Evolutionary conservation across 1,284 basidiomycete genomes (phyloP), one percentile per base, ranked within the genome.

Genomic region (Ganoderma meredithae): DNA sequence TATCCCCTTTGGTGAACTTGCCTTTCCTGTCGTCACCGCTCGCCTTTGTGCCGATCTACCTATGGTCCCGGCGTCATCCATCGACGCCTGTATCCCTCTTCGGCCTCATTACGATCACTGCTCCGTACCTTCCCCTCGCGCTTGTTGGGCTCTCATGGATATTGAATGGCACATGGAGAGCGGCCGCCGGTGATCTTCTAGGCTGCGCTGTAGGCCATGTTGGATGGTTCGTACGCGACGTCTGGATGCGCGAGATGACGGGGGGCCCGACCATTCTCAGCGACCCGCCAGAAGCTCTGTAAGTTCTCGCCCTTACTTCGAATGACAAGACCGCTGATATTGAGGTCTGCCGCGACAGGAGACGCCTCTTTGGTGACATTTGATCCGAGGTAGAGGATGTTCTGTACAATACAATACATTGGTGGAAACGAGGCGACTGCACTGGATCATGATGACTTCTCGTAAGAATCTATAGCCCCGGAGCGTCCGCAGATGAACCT

Each of bases 11-110:
- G 7, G 90, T 96, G 73, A 96, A 95, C 69, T 88, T 96, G 27
- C 96, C 96, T 0, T 97, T 98, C 81, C 90, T 96, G 65, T 95
- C 95, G 1, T 93, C 94, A 0, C 90, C 94, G 0, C 86, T 97
- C 25, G 95, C 95, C 0, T 97, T 97, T 77, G 93, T 97, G 2
- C 92, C 98, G 3, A 97, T 98, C 60, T 99, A 99, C 79, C 85
- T 99, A 69, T 99, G 98, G 97, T 95, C 96, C 9, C 85, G 98
- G 61, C 85, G 96, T 17, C 98, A 99, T 78, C 95, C 97, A 1
- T 91, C 93, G 39, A 94, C 96, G 5, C 94, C 95, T n/a, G 94
- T 99, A 71, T 96, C 95, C 5, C 86, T 99, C 33, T 98, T 99
- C 75, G 97, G 98, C 3, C 84, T 99, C 39, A 85, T 99, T 73